Evolutionary conservation across 176 grass and related monocot genomes (phyloP), one percentile per base, ranked within the genome.

Genomic region (Puccinellia tenuiflora): DNA sequence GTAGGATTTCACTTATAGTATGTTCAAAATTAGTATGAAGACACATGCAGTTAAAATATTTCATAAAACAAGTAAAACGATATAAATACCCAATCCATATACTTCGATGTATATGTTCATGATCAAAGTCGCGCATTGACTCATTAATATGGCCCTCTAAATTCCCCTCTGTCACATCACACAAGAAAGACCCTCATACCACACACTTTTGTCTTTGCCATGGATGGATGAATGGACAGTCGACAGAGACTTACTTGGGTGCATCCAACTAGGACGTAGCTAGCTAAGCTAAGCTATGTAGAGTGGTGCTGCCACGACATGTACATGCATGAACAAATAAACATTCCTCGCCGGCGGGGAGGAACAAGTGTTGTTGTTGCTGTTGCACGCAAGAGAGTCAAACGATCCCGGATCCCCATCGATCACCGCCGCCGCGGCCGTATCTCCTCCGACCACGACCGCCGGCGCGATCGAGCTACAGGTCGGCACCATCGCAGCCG

Each of bases 401-500:
- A 82, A 61, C 42, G 13, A 18, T 78, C 79, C 76, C 84, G 73
- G 29, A 73, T 73, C 69, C 13, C 43, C 69, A 28, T 30, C 69
- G 43, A 47, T 30, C 79, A 74, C 79, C 57, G 74, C 79, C 57
- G 74, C 66, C 79, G 26, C 73, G 38, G 78, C 88, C 45, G 37
- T 31, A 83, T 75, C 84, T 57, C 9, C 47, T 17, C 28, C 29
- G 84, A 87, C 9, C 38, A 57, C 68, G 88, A 86, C 84, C 18
- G 29, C 80, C 39, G 69, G 69, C 69, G 31, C 31, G 1, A 20
- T n/a, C n/a, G n/a, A 17, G 18, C 80, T 87, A 87, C 9, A 46
- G 68, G 88, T 90, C 80, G 88, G 88, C 88, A 89, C 88, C 68
- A 90, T 90, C 88, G 4, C 80, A 16, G 76, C 85, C 88, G 80